phyloP scores from a whole-genome alignment of 2,329 filamentous ascomycete genomes.

The Penicillium paneum region DNA sequence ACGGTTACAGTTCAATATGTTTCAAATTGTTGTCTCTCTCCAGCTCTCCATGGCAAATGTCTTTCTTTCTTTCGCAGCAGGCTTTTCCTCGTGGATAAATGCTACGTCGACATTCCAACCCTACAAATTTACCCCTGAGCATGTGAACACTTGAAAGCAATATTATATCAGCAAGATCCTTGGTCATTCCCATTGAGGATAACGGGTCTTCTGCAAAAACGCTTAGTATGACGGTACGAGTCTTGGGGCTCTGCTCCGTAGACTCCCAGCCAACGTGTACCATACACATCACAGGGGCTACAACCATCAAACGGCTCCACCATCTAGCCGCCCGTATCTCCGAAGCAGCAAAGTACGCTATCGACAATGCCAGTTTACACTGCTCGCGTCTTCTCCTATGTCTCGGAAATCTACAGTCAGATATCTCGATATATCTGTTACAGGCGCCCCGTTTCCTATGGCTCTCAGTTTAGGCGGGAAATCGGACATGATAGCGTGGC shows the following conservation, averaged over 20 bases:
- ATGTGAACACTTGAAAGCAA: slow-evolving; percentile 25
- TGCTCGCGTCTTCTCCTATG: slow-evolving; percentile 26
- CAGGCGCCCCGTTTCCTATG: slow-evolving; percentile 22
- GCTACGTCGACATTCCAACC: neutral
- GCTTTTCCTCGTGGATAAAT: neutral
- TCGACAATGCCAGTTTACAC: slow-evolving; percentile 27
- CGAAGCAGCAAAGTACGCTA: slow-evolving; percentile 31
- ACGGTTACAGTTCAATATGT: slow-evolving; percentile 3
- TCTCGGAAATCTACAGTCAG: slow-evolving; percentile 18
- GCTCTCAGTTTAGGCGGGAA: slow-evolving; percentile 24
- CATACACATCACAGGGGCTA: slow-evolving; percentile 24
- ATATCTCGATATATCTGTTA: slow-evolving; percentile 36
- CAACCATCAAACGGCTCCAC: slow-evolving; percentile 32
- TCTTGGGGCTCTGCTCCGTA: slow-evolving; percentile 35
- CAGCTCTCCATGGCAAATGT: slow-evolving; percentile 1
- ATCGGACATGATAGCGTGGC: slow-evolving; percentile 23
- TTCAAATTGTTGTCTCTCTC: slow-evolving; percentile 11
- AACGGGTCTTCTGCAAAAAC: slow-evolving; percentile 29
- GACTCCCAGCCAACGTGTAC: slow-evolving; percentile 37
- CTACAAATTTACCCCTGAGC: slow-evolving; percentile 12
- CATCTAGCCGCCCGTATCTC: slow-evolving; percentile 33
- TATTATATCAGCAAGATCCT: slow-evolving; percentile 34
- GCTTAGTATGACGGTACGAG: slow-evolving; percentile 35
- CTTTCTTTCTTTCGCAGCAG: neutral
- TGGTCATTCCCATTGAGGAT: slow-evolving; percentile 30